Evolutionary conservation across 345 rosid genomes (phyloP).

Genomic region (Isatis tinctoria): DNA sequence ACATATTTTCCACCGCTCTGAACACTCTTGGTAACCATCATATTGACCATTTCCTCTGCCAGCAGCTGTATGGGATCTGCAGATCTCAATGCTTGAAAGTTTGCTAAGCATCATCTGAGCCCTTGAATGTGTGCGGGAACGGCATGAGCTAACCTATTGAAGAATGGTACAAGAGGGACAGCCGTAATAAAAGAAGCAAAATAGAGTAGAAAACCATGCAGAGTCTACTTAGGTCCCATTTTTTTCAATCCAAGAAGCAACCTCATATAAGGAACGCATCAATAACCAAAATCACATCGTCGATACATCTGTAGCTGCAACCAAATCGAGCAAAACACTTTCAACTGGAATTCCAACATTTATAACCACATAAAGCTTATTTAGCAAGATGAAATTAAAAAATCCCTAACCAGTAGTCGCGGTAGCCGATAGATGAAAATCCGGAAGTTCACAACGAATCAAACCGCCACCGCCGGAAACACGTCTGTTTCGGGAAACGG

Average conservation of each 20-base stretch:
- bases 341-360: not conserved
- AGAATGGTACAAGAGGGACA: constrained; percentile 95
- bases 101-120: constrained; percentile 77
- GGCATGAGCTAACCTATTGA: constrained; percentile 87
- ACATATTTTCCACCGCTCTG: constrained; percentile 72
- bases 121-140: constrained; percentile 78
- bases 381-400: not conserved
- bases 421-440: constrained; percentile 31
- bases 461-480: constrained; percentile 15
- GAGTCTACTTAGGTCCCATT: not conserved
- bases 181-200: constrained; percentile 54
- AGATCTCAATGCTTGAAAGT: constrained; percentile 79
- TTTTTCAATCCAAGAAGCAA: not conserved
- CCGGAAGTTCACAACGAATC: constrained; percentile 27
- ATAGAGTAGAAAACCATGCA: not conserved
- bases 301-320: constrained; percentile 46
- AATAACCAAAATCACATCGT: not conserved
- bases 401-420: constrained; percentile 24
- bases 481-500: constrained; percentile 10
- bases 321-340: constrained; percentile 1
- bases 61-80: constrained; percentile 76
- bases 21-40: constrained; percentile 69
- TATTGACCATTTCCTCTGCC: constrained; percentile 88
- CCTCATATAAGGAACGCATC: not conserved
- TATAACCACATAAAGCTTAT: not conserved